These are phyloP conservation scores for Leucoagaricus sp. DNA, from an alignment of 1,284 basidiomycete genomes.

Conservation along the genomic window DNA sequence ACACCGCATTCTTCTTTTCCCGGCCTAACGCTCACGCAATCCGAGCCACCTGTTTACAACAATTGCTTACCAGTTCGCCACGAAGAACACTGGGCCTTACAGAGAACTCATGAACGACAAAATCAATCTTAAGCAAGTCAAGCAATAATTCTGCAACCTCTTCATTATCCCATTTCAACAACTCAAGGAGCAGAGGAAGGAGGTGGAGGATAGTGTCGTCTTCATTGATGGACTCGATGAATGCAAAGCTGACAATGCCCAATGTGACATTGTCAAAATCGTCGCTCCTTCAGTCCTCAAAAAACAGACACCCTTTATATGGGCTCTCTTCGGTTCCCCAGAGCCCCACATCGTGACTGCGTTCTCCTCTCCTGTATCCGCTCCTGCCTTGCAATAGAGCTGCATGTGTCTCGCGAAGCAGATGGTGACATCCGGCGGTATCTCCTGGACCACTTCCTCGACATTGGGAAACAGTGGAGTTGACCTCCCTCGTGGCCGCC, in stretches of 20 bases:
- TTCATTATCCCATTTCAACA: not conserved
- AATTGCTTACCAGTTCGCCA: conserved; percentile 10
- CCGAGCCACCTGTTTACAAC: conserved; percentile 8
- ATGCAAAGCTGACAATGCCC: not conserved
- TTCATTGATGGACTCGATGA: conserved; percentile 23
- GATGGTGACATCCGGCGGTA: conserved; percentile 2
- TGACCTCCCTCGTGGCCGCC: conserved; percentile 6
- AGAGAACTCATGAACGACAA: not conserved
- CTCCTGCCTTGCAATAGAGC: too few species aligned
- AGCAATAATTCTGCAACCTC: not conserved
- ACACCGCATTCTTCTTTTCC: conserved; percentile 16
- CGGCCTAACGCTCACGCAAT: not conserved
- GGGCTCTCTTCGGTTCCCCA: conserved; percentile 3
- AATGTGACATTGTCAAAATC: not conserved
- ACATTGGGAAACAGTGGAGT: not conserved
- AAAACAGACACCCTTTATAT: not conserved
- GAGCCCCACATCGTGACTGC: not conserved
- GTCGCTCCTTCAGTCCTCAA: not conserved
- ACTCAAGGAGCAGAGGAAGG: not conserved
- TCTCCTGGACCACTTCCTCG: not conserved
- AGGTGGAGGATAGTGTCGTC: not conserved
- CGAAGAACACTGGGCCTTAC: not conserved
- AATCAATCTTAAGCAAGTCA: conserved; percentile 3
- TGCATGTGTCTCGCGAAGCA: not conserved
- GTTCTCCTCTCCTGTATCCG: too few species aligned